Conservation (phyloP, 202 grass and related monocot genomes). For the Bolboschoenoplectus hybrid region DNA sequence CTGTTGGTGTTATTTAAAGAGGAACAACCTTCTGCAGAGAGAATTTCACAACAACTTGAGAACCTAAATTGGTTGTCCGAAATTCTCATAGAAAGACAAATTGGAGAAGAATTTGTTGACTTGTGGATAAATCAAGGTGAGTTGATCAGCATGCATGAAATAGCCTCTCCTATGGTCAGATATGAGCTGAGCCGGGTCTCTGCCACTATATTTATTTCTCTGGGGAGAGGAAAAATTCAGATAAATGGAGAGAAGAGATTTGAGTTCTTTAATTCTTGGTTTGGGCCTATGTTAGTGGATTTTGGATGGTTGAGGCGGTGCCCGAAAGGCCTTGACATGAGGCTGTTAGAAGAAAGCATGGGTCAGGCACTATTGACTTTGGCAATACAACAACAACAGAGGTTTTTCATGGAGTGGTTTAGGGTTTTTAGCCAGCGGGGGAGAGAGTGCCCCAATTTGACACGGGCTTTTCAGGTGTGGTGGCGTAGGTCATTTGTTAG, state of each 20-base stretch:
- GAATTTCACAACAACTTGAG: constrained; percentile 71
- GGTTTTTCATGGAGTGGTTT: constrained; percentile 82
- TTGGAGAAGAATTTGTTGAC: constrained; percentile 76
- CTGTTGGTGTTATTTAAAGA: constrained; percentile 76
- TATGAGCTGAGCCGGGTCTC: constrained; percentile 84
- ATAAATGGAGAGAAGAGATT: constrained; percentile 58
- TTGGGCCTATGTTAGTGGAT: constrained; percentile 77
- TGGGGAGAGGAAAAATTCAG: constrained; percentile 71
- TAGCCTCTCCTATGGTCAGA: constrained; percentile 62
- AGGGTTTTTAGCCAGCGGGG: constrained; percentile 60
- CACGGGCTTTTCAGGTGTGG: constrained; percentile 89
- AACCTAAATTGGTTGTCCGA: constrained; percentile 78
- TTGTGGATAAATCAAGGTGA: constrained; percentile 66
- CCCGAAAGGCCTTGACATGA: constrained; percentile 72
- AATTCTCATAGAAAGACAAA: constrained; percentile 79
- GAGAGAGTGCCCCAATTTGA: constrained; percentile 77
- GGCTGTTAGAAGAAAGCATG: constrained; percentile 70
- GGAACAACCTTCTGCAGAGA: constrained; percentile 55
- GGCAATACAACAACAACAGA: constrained; percentile 70
- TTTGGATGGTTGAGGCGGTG: constrained; percentile 82
- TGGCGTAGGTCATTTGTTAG: constrained; percentile 86
- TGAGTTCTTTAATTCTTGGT: constrained; percentile 65
- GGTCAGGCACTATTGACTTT: constrained; percentile 79
- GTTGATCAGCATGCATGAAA: constrained; percentile 56
- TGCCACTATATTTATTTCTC: constrained; percentile 63